Percentiles rank a stretch among this genome's conserved stretches.
These are phyloP conservation scores for Helenozyma baotianmanensis DNA, from an alignment of 805 yeast genomes.

Conservation along the genomic window DNA sequence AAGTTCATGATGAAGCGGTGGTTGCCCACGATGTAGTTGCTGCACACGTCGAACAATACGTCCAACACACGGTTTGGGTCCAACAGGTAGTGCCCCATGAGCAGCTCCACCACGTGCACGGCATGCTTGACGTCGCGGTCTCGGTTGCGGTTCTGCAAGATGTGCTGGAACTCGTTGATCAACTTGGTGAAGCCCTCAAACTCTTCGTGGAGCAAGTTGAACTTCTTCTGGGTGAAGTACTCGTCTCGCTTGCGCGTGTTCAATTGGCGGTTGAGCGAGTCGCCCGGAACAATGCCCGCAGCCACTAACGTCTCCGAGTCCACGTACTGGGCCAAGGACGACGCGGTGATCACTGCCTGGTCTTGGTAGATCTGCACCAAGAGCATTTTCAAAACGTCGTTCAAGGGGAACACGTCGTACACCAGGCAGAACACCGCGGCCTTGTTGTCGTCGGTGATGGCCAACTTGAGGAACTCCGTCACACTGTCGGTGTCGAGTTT, in stretches of 20 bases:
- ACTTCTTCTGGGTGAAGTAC: constrained; percentile 50
- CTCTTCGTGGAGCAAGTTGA: constrained; percentile 67
- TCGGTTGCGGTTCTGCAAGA: constrained; percentile 39
- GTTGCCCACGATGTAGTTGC: constrained; percentile 40
- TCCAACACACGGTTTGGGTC: constrained; percentile 72
- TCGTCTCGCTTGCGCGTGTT: constrained; percentile 37
- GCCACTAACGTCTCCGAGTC: constrained; percentile 24
- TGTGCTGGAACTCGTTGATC: constrained; percentile 42
- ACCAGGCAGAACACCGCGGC: constrained; percentile 37
- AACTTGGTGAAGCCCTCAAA: constrained; percentile 73
- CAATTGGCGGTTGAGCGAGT: constrained; percentile 32
- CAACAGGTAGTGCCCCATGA: constrained; percentile 71
- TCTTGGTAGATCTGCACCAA: constrained; percentile 19
- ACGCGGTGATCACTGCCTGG: constrained; percentile 24
- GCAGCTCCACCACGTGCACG: constrained; percentile 44
- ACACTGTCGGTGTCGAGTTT: constrained; percentile 14
- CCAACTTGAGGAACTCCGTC: constrained; percentile 20
- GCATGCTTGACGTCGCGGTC: constrained; percentile 40
- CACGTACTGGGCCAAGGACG: constrained; percentile 28
- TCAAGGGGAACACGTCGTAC: constrained; percentile 32
- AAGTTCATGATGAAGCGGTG: constrained; percentile 46
- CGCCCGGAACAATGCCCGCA: constrained; percentile 28
- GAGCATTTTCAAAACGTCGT: constrained; percentile 18
- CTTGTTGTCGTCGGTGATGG: constrained; percentile 26
- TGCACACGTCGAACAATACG: constrained; percentile 50